Percentiles rank a stretch among this genome's conserved stretches.
phyloP scores from a whole-genome alignment of 257 asterid genomes.

The Mentha longifolia region DNA sequence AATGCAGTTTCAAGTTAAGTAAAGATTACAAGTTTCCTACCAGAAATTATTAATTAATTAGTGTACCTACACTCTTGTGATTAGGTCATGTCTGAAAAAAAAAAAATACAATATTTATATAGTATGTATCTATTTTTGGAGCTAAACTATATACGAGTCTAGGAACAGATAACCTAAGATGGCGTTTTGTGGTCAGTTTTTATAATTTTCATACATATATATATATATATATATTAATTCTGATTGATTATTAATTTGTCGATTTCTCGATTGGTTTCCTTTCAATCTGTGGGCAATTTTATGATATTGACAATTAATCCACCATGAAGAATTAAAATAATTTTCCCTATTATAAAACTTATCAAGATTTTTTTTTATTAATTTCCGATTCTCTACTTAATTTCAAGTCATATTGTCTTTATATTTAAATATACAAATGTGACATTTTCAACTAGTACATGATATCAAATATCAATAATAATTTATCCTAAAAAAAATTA shows the following conservation, averaged over 20 bases:
- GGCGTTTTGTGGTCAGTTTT: constrained; percentile 34
- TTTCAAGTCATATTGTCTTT: background rate
- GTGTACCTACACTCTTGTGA: constrained; percentile 17
- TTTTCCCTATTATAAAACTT: background rate
- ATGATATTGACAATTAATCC: constrained; percentile 15
- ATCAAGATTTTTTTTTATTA: background rate
- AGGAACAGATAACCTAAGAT: constrained; percentile 50
- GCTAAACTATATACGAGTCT: constrained; percentile 17
- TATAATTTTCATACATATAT: constrained; percentile 28
- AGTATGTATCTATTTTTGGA: background rate
- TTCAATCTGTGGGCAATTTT: constrained; percentile 28
- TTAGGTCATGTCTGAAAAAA: constrained; percentile 30
- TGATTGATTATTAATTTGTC: background rate
- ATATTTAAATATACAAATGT: background rate
- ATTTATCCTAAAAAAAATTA: background rate
- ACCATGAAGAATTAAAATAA: background rate
- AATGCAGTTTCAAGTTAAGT: constrained; percentile 35
- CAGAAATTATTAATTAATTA: constrained; percentile 24
- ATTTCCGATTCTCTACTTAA: background rate
- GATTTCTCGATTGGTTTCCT: constrained; percentile 27
- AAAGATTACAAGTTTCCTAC: constrained; percentile 44
- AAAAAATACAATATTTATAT: background rate
- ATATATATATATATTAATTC: constrained; percentile 21
- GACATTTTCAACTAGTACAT: background rate
- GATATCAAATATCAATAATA: background rate